Evolutionary conservation across 805 yeast species (phyloP), one percentile per base, ranked within the genome.

Genomic region (Debaryomyces tyrocola): DNA sequence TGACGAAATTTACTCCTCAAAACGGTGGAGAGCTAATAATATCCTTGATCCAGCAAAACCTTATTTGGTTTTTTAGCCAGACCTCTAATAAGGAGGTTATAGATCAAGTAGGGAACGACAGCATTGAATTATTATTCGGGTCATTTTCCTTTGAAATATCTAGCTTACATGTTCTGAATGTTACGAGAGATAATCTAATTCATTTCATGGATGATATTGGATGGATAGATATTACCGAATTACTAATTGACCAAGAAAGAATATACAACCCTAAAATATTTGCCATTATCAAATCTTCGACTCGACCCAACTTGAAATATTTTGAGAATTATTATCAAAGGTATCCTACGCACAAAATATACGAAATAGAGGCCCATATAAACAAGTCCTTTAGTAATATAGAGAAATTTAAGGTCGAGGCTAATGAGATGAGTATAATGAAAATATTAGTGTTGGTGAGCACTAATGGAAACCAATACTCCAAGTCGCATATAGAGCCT

Each of bases 381-480:
- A 39, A 38, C 5, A 37, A 34, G 17, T 28, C 37, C 7, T 5
- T 37, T 4, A 17, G 31, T 2, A 34, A 36, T 18, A 18, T 36
- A 33, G 40, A n/a, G 17, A 17, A 29, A 18, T 18, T 29, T 12
- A 33, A 10, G 5, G 37, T 21, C 21, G 43, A 20, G 20, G 41
- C 41, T 40, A 7, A 31, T 3, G 50, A 46, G 29, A 27, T 47
- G 28, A 38, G 31, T 10, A 38, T 47, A 4, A 29, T 55, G 17
- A 50, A 47, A 37, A 14, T 49, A 4, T 39, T 51, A 4, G 54
- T 53, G 4, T 20, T 54, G 11, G 31, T 53, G 14, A 44, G 55
- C 21, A 53, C 58, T 11, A 46, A 48, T 20, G 43, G 44, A 11
- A 36, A 39, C 5, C 35, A 40, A 11, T 28, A 31, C 42, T 39